Evolutionary conservation across 495 filamentous ascomycete species (phyloP).

Genomic region (Chaetomidium leptoderma): DNA sequence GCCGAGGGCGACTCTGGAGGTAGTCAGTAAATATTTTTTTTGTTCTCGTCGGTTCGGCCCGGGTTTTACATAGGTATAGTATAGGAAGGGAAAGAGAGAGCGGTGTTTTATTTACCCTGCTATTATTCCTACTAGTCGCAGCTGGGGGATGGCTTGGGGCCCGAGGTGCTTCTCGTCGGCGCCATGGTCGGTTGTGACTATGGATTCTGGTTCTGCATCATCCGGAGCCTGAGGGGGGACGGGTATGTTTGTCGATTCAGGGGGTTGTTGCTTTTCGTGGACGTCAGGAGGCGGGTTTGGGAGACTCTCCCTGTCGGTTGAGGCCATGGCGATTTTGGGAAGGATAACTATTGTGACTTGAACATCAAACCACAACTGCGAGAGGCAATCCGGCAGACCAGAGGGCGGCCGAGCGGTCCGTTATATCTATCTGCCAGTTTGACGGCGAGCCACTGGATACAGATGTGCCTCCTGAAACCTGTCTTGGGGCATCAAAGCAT

Average conservation of each 20-base stretch:
- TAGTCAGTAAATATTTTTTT: too few relatives aligned
- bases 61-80: too few relatives aligned
- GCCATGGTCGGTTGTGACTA: neutral
- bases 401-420: neutral
- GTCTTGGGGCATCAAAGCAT: neutral
- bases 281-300: too few relatives aligned
- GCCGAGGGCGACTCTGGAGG: constrained; percentile 20
- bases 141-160: neutral
- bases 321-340: neutral
- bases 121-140: neutral
- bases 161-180: neutral
- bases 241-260: neutral
- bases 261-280: too few relatives aligned
- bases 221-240: too few relatives aligned
- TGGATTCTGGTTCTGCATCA: neutral
- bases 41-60: too few relatives aligned
- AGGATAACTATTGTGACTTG: too few relatives aligned
- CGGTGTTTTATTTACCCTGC: neutral
- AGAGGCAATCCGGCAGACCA: neutral
- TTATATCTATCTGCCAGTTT: too few relatives aligned
- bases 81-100: neutral
- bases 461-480: neutral
- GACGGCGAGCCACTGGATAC: neutral
- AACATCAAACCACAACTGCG: too few relatives aligned
- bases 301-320: neutral